phyloP scores from a whole-genome alignment of 345 rosid species.

The Brassica nigra region DNA sequence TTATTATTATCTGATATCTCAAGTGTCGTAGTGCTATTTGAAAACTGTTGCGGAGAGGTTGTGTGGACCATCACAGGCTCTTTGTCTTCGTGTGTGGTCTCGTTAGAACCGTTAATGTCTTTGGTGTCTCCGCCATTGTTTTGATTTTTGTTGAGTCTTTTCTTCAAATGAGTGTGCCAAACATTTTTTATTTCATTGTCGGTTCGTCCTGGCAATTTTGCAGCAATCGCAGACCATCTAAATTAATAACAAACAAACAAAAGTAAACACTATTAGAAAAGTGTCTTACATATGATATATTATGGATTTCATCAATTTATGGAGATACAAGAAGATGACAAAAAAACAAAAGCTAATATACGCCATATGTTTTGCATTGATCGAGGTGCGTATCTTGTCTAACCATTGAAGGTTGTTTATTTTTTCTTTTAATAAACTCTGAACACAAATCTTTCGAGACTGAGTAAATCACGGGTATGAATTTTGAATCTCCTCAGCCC shows the following conservation, averaged over 20 bases:
- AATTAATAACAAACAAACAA: constrained; percentile 22
- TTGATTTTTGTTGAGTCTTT: constrained; percentile 50
- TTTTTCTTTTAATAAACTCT: background rate
- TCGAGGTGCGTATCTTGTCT: constrained; percentile 24
- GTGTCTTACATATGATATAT: background rate
- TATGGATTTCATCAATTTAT: constrained; percentile 28
- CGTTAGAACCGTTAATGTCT: constrained; percentile 5
- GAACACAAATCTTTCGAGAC: constrained; percentile 2
- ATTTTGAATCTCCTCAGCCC: constrained; percentile 14
- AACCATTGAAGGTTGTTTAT: constrained; percentile 1
- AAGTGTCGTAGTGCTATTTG: constrained; percentile 23
- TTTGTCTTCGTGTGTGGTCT: constrained; percentile 14
- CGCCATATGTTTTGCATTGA: constrained; percentile 36
- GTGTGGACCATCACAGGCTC: constrained; percentile 18
- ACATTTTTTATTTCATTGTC: constrained; percentile 88
- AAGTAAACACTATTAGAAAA: constrained; percentile 4
- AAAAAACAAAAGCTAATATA: constrained; percentile 23
- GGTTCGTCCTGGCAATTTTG: constrained; percentile 73
- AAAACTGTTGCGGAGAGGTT: constrained; percentile 35
- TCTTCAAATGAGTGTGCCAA: constrained; percentile 84
- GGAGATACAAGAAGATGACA: constrained; percentile 29
- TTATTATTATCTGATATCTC: constrained; percentile 18
- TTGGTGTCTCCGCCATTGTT: constrained; percentile 39
- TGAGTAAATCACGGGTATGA: constrained; percentile 32
- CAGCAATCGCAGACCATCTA: constrained; percentile 93